Evolutionary conservation across 2,329 filamentous ascomycete genomes (phyloP), one percentile per base, ranked within the genome.

Genomic region (Nigrospora osmanthi): DNA sequence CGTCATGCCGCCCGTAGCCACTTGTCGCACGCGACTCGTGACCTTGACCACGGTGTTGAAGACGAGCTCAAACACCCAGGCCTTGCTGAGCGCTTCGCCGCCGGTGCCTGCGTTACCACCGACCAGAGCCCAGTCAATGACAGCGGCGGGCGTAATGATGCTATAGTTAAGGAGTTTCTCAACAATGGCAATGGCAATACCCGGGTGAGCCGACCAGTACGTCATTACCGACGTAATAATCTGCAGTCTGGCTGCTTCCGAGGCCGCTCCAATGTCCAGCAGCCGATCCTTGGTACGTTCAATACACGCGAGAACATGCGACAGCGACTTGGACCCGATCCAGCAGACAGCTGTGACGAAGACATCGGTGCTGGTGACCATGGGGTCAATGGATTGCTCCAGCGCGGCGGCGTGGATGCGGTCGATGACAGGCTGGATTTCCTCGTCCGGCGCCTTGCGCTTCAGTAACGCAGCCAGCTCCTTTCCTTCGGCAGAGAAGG

Each of bases 101-200:
- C 80, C 78, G 16, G 78, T 53, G 33, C 66, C 64, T 11, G 64
- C 62, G 35, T 69, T 69, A 37, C 88, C 66, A 15, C 64, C 62
- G 40, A 81, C 73, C 12, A 98, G 74, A 1, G 88, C 88, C 93
- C 93, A 98, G 58, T 95, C 83, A 40, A 96, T 78, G 28, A 98
- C 89, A 14, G 83, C 84, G 46, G 82, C 72, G 0, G 93, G 93
- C 10, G 85, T 89, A 33, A 98, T 75, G 55, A 98, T 95, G 13
- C 87, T 90, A 69, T 96, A 98, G 69, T 97, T 98, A 55, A 98
- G 83, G 6, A 98, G 78, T 67, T 97, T 97, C 71, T 97, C 91
- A 47, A 97, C 78, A 56, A 98, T 95, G 55, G 87, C 87, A 54
- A 97, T 80, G 3, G 89, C 93, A 37, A 94, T 84, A 48, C 93